phyloP scores from a whole-genome alignment of 148 eudicot species.

The Dysphania ambrosioides region DNA sequence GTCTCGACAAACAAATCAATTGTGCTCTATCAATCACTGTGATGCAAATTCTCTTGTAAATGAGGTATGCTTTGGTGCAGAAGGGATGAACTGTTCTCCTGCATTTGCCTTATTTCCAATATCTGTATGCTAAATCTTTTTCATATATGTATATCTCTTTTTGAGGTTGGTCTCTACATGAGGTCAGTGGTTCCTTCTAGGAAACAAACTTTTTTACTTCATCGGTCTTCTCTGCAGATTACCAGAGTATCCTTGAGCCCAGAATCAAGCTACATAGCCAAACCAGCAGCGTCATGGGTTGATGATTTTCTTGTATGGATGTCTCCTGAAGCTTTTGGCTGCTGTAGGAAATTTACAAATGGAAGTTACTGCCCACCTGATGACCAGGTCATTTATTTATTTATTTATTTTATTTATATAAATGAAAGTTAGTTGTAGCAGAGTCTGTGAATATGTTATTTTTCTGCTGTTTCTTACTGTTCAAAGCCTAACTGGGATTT shows the following conservation, averaged over 20 bases:
- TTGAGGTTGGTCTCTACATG: neutral
- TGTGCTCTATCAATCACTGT: slow-evolving; percentile 93
- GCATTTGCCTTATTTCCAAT: neutral
- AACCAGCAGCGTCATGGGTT: slow-evolving; percentile 99
- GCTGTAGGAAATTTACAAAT: slow-evolving; percentile 94
- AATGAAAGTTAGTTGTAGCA: neutral
- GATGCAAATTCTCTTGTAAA: slow-evolving; percentile 88
- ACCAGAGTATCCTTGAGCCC: slow-evolving; percentile 73
- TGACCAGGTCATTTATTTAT: slow-evolving; percentile 66
- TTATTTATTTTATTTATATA: neutral
- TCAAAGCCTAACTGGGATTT: slow-evolving; percentile 3
- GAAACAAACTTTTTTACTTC: neutral
- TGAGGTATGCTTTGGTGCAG: slow-evolving; percentile 51
- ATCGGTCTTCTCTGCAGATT: slow-evolving; percentile 47
- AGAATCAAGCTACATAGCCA: slow-evolving; percentile 86
- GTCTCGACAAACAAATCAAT: slow-evolving; percentile 86
- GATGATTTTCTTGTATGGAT: slow-evolving; percentile 99
- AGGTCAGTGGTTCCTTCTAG: neutral
- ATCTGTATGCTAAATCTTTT: neutral
- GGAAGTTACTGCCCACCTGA: slow-evolving; percentile 90
- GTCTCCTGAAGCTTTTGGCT: slow-evolving; percentile 99
- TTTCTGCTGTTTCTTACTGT: neutral
- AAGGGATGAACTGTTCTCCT: neutral
- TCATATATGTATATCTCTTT: neutral
- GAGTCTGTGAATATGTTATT: neutral